Percentiles rank a stretch among this genome's conserved stretches.
phyloP scores from a whole-genome alignment of 495 filamentous ascomycete species.

The Talaromyces thailandensis region DNA sequence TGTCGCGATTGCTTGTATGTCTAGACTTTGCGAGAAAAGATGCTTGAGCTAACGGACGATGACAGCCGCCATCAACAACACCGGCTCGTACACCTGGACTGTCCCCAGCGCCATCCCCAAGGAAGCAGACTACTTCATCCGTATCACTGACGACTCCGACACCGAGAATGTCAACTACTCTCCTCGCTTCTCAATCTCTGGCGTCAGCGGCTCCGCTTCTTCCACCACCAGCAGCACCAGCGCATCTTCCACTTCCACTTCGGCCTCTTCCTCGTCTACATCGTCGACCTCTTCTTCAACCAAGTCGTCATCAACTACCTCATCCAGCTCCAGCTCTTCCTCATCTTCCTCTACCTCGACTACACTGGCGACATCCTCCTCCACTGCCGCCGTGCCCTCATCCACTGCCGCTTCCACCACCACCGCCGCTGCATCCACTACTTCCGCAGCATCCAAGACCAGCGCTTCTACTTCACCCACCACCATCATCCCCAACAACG shows the following conservation, averaged over 20 bases:
- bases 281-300: slow-evolving; percentile 7
- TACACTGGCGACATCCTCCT: background rate
- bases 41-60: slow-evolving; percentile 10
- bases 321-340: slow-evolving; percentile 5
- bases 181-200: slow-evolving; percentile 46
- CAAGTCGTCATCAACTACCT: slow-evolving; percentile 10
- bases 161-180: slow-evolving; percentile 45
- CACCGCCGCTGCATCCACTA: background rate
- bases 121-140: slow-evolving; percentile 47
- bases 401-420: background rate
- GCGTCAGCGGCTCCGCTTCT: slow-evolving; percentile 30
- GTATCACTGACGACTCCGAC: slow-evolving; percentile 44
- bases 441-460: background rate
- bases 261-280: slow-evolving; percentile 14
- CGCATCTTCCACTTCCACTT: slow-evolving; percentile 36
- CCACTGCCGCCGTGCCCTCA: background rate
- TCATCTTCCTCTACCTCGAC: slow-evolving; percentile 1
- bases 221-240: slow-evolving; percentile 18
- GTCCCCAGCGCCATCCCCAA: slow-evolving; percentile 30
- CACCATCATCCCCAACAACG: background rate
- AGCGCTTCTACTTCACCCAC: background rate
- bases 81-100: slow-evolving; percentile 49
- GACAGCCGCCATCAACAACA: slow-evolving; percentile 45
- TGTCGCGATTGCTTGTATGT: slow-evolving; percentile 45
- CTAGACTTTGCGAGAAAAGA: background rate